Evolutionary conservation across 2,329 filamentous ascomycete genomes (phyloP), one percentile per base, ranked within the genome.

Genomic region (Periglandula ipomoeae): DNA sequence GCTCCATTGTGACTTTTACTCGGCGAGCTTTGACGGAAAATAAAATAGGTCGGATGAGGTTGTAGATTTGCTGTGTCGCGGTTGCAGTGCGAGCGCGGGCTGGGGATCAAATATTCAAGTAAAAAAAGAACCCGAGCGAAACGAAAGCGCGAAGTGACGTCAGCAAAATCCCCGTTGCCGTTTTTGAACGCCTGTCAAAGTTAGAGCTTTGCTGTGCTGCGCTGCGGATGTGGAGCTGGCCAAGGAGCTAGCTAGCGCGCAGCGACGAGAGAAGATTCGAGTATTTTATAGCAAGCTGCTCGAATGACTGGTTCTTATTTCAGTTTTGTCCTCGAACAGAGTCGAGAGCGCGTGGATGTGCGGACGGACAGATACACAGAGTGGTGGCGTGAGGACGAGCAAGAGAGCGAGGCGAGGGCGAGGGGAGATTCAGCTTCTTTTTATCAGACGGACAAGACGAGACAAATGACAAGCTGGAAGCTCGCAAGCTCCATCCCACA

Each of bases 1-100:
- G 45, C 41, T 52, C 50, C 50, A 52, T 52, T 22, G 35, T 15
- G 42, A 45, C 24, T 32, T 4, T 32, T 15, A 32, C 5, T 13
- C 15, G 11, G 30, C n/a, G n/a, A n/a, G n/a, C n/a, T n/a, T n/a
- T n/a, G n/a, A n/a, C n/a, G n/a, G n/a, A n/a, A n/a, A n/a, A n/a
- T n/a, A 13, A 32, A 32, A 32, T 10, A 19, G 17, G 41, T 44
- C 17, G 26, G 19, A 17, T 32, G 10, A 11, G n/a, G 15, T n/a
- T n/a, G n/a, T n/a, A n/a, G n/a, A n/a, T n/a, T n/a, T n/a, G n/a
- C n/a, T n/a, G n/a, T n/a, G n/a, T n/a, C 30, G 40, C 11, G 27
- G 37, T 19, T 15, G 35, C 20, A 19, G 7, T 10, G 35, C 17
- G 10, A 22, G 19, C 10, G 11, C 30, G 30, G 15, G 30, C 30